Evolutionary conservation across 768 basidiomycete species (phyloP).

Genomic region (Dentipellis sp.): DNA sequence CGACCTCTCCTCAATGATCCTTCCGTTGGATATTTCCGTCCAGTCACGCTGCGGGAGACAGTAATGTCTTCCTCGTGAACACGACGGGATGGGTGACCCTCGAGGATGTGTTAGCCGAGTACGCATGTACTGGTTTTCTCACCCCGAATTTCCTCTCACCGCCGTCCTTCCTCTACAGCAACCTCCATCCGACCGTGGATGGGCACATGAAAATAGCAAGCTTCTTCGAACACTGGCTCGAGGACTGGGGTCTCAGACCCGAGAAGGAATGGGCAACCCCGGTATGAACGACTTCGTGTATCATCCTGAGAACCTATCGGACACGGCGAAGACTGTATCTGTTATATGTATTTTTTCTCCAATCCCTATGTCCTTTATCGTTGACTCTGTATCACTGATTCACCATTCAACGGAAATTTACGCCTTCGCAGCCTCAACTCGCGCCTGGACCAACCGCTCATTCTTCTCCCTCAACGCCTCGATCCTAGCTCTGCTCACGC

Average conservation of each 20-base stretch:
- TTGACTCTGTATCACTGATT: too few species aligned
- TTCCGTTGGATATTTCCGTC: neutral
- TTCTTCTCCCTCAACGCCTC: neutral
- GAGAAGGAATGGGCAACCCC: neutral
- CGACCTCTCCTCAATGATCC: neutral
- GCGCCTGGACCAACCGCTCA: neutral
- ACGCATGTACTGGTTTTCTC: constrained; percentile 1
- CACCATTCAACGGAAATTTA: too few species aligned
- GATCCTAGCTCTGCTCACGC: neutral
- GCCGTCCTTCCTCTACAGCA: constrained; percentile 20
- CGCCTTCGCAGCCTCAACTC: neutral
- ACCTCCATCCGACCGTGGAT: constrained; percentile 38
- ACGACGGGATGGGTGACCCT: constrained; percentile 49
- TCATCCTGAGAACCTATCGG: too few species aligned
- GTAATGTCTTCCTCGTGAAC: constrained; percentile 41
- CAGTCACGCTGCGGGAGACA: constrained; percentile 34
- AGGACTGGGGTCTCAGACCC: constrained; percentile 33
- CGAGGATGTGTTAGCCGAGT: constrained; percentile 41
- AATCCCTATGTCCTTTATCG: too few species aligned
- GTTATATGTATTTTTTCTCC: too few species aligned
- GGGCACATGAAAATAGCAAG: constrained; percentile 41
- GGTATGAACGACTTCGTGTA: too few species aligned
- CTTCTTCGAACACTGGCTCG: constrained; percentile 35
- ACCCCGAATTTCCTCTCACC: too few species aligned
- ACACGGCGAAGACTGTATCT: too few species aligned